Evolutionary conservation across 129 eudicot genomes (phyloP).

Genomic region (Artemisia annua): DNA sequence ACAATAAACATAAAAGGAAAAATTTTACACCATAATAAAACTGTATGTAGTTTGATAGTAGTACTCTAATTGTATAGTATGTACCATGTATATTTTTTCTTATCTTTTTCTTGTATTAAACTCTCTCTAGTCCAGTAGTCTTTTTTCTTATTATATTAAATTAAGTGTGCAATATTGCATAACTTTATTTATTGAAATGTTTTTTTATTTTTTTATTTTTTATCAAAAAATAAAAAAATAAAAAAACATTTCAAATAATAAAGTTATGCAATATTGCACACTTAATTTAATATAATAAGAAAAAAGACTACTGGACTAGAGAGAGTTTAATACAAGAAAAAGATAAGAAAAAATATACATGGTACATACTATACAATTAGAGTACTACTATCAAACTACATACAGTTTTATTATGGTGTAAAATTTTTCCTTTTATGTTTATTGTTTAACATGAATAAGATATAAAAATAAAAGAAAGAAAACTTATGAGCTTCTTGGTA

Average conservation of each 20-base stretch:
- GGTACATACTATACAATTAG: conserved; percentile 32
- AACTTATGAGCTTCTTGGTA: conserved; percentile 33
- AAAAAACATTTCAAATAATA: not conserved
- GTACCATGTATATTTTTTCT: conserved; percentile 24
- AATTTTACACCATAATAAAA: conserved; percentile 27
- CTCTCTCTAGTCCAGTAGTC: not conserved
- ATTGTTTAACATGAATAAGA: conserved; percentile 11
- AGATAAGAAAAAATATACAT: conserved; percentile 20
- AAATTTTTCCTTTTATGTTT: conserved; percentile 1
- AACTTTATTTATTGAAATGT: not conserved
- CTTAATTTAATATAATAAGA: not conserved
- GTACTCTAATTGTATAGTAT: conserved; percentile 30
- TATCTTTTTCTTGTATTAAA: conserved; percentile 12
- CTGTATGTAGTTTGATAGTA: conserved; percentile 12
- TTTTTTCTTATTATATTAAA: conserved; percentile 1
- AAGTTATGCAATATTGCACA: conserved; percentile 1
- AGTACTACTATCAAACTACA: conserved; percentile 3
- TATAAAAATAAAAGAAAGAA: conserved; percentile 10
- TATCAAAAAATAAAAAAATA: too few species aligned
- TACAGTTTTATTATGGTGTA: conserved; percentile 30
- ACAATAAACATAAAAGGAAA: conserved; percentile 7
- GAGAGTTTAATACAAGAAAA: conserved; percentile 15
- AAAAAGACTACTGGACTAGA: conserved; percentile 3
- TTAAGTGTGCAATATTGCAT: conserved; percentile 4
- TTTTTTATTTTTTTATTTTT: too few species aligned